phyloP scores from a whole-genome alignment of 2,329 filamentous ascomycete species.

The Sarocladium oryzae region DNA sequence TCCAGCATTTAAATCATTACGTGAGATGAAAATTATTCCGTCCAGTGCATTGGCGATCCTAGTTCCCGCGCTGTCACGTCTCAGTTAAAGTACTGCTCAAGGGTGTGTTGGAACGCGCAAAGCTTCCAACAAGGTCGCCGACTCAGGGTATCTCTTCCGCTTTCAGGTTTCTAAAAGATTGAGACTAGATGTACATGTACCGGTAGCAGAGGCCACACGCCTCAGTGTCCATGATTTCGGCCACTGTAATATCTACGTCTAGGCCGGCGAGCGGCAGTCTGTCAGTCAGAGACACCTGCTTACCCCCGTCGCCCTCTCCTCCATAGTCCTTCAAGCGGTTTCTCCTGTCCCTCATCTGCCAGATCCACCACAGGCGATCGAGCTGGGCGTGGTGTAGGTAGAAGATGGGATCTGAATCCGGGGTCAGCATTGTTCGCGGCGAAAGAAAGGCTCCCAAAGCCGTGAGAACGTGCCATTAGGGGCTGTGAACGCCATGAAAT shows the following conservation, averaged over 20 bases:
- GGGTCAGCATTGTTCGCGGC: too few relatives aligned
- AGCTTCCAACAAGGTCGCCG: too few relatives aligned
- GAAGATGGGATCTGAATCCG: slow-evolving; percentile 17
- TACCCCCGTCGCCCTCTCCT: slow-evolving; percentile 10
- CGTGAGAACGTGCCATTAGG: slow-evolving; percentile 12
- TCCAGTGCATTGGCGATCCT: too few relatives aligned
- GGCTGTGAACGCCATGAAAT: slow-evolving; percentile 12
- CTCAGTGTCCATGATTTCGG: slow-evolving; percentile 13
- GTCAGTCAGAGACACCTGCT: slow-evolving; percentile 13
- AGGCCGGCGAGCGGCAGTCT: slow-evolving; percentile 12
- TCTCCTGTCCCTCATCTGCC: slow-evolving; percentile 12
- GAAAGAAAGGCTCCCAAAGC: too few relatives aligned
- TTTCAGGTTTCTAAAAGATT: too few relatives aligned
- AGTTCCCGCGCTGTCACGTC: too few relatives aligned
- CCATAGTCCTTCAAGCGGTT: slow-evolving; percentile 10
- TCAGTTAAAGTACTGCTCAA: too few relatives aligned
- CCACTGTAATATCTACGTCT: slow-evolving; percentile 11
- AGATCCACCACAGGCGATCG: slow-evolving; percentile 17
- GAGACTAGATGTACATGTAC: slow-evolving; percentile 14
- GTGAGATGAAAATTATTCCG: too few relatives aligned
- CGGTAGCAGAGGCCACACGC: slow-evolving; percentile 10
- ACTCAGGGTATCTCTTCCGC: too few relatives aligned
- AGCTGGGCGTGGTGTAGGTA: slow-evolving; percentile 17
- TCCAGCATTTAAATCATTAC: too few relatives aligned
- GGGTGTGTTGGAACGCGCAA: too few relatives aligned